Evolutionary conservation across 1,284 basidiomycete genomes (phyloP), one percentile per base, ranked within the genome.

Genomic region (Jaminaea rosea): DNA sequence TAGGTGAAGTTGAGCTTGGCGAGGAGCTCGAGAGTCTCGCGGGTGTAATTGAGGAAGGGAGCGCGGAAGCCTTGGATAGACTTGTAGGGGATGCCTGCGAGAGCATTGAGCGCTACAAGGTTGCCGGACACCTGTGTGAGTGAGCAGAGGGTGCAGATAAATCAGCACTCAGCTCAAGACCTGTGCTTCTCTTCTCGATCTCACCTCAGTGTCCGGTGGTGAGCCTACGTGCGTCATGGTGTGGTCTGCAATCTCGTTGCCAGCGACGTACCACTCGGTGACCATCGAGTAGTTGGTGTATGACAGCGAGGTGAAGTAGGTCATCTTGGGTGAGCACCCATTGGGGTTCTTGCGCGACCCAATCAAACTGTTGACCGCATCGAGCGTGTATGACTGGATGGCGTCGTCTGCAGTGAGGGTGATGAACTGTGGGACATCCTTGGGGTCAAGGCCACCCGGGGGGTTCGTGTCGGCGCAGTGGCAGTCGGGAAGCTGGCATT

Each of bases 201-300:
- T 17, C 26, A 49, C 37, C 23, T 65, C 60, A 6, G 77, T 66
- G 0, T 80, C 76, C 7, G 83, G 83, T 21, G 78, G 74, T 48
- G 82, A 84, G 55, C 62, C 74, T 26, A 86, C 82, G 73, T 88
- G 86, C n/a, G 85, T 86, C 84, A 88, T 87, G 31, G 85, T 87
- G 74, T 87, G 85, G 75, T 88, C 86, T n/a, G 84, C 86, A 57
- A 89, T 85, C 69, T 89, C 86, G 72, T 88, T 88, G 31, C 87
- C 86, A 6, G 83, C 83, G 39, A 88, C 85, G 72, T 78, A 88
- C 83, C 84, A 87, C 72, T 88, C 85, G 76, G 86, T 88, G 45
- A 89, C 84, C 59, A 66, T 62, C 9, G 84, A 83, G 71, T 83
- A 87, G 70, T 87, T 87, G 26, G 86, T 88, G 74, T 83, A 88